Base-by-base conservation (phyloP, 129 eudicot genomes). In the Flaveria bidentis region DNA sequence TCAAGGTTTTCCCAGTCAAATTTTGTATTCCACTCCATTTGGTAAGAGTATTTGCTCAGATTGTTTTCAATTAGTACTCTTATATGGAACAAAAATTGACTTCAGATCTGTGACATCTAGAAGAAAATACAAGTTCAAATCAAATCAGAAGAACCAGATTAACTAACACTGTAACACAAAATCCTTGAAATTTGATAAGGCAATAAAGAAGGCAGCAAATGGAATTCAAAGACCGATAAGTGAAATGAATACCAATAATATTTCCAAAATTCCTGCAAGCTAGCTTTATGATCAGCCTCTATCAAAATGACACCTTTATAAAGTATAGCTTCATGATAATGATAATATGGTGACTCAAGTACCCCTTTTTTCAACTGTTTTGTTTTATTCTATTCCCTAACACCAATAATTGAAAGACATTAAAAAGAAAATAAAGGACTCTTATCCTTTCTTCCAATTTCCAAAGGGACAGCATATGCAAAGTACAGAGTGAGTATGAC, bases 1-100 rank as follows among this genome's bases (percentile, higher is more conserved):
- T 82, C 92, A 11, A 83, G 75, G 73, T 82, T 88, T 44, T 88
- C 97, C 89, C 91, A 93, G 57, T 88, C 97, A 92, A 92, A 93
- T 81, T 88, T 93, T 17, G 88, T 46, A 76, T 77, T 86, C 92
- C 91, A 86, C 73, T 93, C 98, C 96, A 90, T 90, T 69, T 76
- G 44, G 78, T 4, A 42, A 76, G 69, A 76, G 42, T 18, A 30
- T 50, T 50, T 46, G 63, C 69, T 64, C 47, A 30, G 9, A 61
- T 13, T 25, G 42, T 5, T 26, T 61, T 52, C 23, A 41, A 63
- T 71, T 55, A 67, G 47, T 76, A 49, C 56, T 51, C 69, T 26
- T 62, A 20, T 22, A 57, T 57, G 28, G 2, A 57, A 52, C 10
- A 52, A 9, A 52, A 16, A 9, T 56, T 56, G 13, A 20, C 62